Percentiles rank a stretch among this genome's conserved stretches.
phyloP scores from a whole-genome alignment of 2,329 filamentous ascomycete genomes.

The Nannizzia gypsea region DNA sequence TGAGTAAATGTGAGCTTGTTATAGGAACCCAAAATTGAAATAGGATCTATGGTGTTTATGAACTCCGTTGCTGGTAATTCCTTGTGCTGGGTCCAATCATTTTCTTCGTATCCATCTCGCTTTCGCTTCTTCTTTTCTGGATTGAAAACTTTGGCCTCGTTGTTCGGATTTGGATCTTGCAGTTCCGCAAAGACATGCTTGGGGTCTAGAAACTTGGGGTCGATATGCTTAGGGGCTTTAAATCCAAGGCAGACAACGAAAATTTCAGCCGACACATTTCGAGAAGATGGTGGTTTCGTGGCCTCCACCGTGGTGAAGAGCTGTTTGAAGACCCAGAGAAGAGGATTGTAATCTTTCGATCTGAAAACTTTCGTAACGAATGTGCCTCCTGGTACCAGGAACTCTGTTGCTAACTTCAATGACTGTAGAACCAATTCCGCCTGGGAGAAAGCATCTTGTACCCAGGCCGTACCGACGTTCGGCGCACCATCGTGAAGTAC shows the following conservation, averaged over 20 bases:
- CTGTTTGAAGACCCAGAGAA: conserved; percentile 97
- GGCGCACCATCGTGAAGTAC: conserved; percentile 95
- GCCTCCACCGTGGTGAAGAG: conserved; percentile 91
- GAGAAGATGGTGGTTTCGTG: conserved; percentile 88
- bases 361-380: conserved; percentile 98
- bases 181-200: conserved; percentile 85
- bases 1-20: conserved; percentile 79
- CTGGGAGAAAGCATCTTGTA: conserved; percentile 96
- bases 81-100: conserved; percentile 85
- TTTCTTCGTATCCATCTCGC: conserved; percentile 94
- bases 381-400: conserved; percentile 73
- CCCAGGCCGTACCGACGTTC: conserved; percentile 96
- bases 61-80: conserved; percentile 82
- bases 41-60: conserved; percentile 85
- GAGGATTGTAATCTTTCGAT: conserved; percentile 89
- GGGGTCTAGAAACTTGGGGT: conserved; percentile 84
- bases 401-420: conserved; percentile 88
- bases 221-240: conserved; percentile 87
- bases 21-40: conserved; percentile 74
- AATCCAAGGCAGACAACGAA: conserved; percentile 94
- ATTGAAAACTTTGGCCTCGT: conserved; percentile 96
- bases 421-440: conserved; percentile 84
- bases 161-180: conserved; percentile 74
- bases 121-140: conserved; percentile 96
- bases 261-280: conserved; percentile 95